A percentile compares a stretch with the other conserved stretches of the same genome.
Conservation (phyloP, 2,329 filamentous ascomycete genomes). For the Aspergillus clavatus region DNA sequence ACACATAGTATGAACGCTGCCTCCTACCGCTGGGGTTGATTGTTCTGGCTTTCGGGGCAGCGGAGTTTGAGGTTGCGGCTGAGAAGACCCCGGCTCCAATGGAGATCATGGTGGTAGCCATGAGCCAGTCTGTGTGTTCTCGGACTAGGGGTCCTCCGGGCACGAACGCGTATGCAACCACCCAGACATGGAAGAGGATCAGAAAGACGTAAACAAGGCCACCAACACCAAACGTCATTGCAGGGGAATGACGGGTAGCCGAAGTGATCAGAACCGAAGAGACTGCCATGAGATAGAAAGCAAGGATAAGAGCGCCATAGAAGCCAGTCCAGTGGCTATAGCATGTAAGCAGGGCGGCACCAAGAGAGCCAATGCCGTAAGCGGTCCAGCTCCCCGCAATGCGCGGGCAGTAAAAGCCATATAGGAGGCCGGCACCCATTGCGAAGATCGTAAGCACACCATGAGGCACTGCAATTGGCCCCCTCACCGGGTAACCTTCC, state of each 20-base stretch:
- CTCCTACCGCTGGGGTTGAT: constrained; percentile 40
- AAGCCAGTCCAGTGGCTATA: constrained; percentile 84
- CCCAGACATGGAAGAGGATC: constrained; percentile 97
- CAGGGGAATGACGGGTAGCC: constrained; percentile 71
- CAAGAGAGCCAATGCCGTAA: constrained; percentile 71
- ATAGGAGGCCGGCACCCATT: constrained; percentile 76
- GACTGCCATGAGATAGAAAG: constrained; percentile 77
- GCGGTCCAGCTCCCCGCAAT: constrained; percentile 72
- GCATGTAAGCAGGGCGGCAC: constrained; percentile 71
- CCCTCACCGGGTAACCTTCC: constrained; percentile 89
- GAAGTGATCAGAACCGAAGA: constrained; percentile 70
- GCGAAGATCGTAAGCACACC: constrained; percentile 79
- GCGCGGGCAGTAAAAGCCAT: constrained; percentile 68
- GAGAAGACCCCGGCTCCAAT: constrained; percentile 84
- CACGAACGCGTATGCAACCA: constrained; percentile 96
- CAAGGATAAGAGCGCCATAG: constrained; percentile 70
- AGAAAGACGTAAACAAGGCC: constrained; percentile 91
- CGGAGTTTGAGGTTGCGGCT: constrained; percentile 51
- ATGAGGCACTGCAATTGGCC: constrained; percentile 83
- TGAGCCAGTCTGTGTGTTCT: constrained; percentile 94
- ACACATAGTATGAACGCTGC: constrained; percentile 63
- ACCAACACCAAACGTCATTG: constrained; percentile 76
- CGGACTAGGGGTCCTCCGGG: constrained; percentile 88
- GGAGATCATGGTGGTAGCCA: constrained; percentile 76
- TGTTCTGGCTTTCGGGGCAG: constrained; percentile 38